Conservation (phyloP, 2,329 filamentous ascomycete species). For the Leptosphaerulina australis region DNA sequence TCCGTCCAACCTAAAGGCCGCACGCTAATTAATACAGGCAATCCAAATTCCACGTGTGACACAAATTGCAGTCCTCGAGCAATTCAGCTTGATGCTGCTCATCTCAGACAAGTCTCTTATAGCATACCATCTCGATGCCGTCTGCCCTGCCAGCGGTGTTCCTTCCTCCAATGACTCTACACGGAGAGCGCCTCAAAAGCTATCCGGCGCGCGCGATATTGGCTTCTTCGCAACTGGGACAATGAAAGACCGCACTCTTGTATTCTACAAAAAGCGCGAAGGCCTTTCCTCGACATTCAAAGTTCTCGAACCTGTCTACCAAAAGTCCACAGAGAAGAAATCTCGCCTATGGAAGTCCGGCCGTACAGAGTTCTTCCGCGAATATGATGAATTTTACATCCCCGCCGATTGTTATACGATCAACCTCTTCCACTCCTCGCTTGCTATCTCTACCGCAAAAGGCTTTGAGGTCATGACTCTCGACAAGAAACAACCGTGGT, state of each 20-base stretch:
- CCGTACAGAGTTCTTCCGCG: constrained; percentile 92
- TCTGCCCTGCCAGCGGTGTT: constrained; percentile 63
- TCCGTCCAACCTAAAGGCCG: not conserved
- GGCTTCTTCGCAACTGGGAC: constrained; percentile 94
- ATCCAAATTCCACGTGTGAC: constrained; percentile 80
- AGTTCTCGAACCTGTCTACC: constrained; percentile 92
- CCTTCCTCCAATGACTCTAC: constrained; percentile 72
- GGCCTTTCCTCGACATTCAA: constrained; percentile 93
- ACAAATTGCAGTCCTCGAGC: constrained; percentile 92
- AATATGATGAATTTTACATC: constrained; percentile 99
- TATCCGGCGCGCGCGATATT: constrained; percentile 86
- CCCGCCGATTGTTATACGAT: constrained; percentile 93
- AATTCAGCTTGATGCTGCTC: constrained; percentile 90
- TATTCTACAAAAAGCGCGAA: constrained; percentile 98
- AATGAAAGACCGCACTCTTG: constrained; percentile 94
- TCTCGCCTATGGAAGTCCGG: constrained; percentile 72
- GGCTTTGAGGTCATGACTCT: constrained; percentile 96
- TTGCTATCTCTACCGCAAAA: constrained; percentile 87
- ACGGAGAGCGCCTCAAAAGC: constrained; percentile 85
- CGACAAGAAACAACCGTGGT: constrained; percentile 96
- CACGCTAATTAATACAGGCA: constrained; percentile 61
- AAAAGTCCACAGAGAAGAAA: constrained; percentile 87
- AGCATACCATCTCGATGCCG: constrained; percentile 89
- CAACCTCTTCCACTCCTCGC: constrained; percentile 93
- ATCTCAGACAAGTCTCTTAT: constrained; percentile 91